These are phyloP conservation scores for Kluyveromyces wickerhamii DNA, from an alignment of 805 yeast genomes.

Conservation along the genomic window DNA sequence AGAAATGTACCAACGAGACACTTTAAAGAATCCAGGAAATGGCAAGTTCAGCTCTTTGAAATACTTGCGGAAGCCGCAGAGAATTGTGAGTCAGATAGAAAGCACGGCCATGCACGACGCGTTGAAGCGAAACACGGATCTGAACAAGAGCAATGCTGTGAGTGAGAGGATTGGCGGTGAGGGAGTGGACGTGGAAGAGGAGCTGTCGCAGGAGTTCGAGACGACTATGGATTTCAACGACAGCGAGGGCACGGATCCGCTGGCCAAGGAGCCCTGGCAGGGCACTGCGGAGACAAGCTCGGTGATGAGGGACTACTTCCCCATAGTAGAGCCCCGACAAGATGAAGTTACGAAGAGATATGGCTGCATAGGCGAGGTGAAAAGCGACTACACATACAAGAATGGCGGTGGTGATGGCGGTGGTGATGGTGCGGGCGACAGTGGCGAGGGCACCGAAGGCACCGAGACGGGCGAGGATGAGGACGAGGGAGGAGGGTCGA, in stretches of 20 bases:
- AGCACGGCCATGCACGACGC: slow-evolving; percentile 20
- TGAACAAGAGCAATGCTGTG: slow-evolving; percentile 10
- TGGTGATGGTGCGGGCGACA: not conserved
- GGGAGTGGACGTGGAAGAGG: not conserved
- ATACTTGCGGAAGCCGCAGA: slow-evolving; percentile 24
- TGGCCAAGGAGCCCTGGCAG: slow-evolving; percentile 1
- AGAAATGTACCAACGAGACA: slow-evolving; percentile 5
- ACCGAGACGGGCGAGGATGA: not conserved
- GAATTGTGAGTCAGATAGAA: slow-evolving; percentile 15
- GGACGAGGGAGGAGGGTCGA: slow-evolving; percentile 1
- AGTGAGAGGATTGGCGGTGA: not conserved
- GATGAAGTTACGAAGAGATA: too few relatives aligned
- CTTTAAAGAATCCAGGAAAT: slow-evolving; percentile 1
- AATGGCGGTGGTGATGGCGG: slow-evolving; percentile 6
- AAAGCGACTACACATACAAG: not conserved
- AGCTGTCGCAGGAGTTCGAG: not conserved
- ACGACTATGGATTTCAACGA: not conserved
- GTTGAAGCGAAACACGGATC: slow-evolving; percentile 20
- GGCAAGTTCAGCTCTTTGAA: slow-evolving; percentile 15
- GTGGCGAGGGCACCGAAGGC: not conserved
- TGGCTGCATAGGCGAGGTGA: too few relatives aligned
- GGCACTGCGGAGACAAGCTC: not conserved
- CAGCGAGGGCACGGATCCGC: not conserved
- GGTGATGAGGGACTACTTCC: slow-evolving; percentile 1
- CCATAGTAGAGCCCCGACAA: not conserved